Conservation (phyloP, 2,329 filamentous ascomycete species). For the Eutypa lata region DNA sequence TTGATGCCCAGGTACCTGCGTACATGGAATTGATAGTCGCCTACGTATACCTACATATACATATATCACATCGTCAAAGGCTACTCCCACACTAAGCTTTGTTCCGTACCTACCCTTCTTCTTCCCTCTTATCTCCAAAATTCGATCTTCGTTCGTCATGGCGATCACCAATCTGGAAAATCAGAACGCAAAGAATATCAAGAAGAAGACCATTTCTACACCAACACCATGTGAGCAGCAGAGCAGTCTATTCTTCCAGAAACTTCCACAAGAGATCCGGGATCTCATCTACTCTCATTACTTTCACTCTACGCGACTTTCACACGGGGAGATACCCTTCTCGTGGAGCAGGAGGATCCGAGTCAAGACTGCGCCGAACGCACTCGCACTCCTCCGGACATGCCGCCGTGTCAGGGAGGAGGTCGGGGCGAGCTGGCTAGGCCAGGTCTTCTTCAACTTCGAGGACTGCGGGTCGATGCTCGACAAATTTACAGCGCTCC, state of each 20-base stretch:
- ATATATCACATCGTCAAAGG: too few relatives aligned
- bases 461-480: not conserved
- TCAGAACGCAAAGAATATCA: not conserved
- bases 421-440: not conserved
- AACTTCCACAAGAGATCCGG: not conserved
- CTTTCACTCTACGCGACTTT: not conserved
- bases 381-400: not conserved
- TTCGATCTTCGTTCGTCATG: not conserved
- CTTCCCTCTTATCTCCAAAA: not conserved
- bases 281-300: not conserved
- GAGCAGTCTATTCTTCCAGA: not conserved
- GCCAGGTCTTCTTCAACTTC: not conserved
- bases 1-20: too few relatives aligned
- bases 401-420: not conserved
- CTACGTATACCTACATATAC: too few relatives aligned
- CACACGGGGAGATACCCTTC: not conserved
- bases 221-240: not conserved
- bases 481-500: not conserved
- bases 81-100: too few relatives aligned
- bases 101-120: too few relatives aligned
- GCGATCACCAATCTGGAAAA: too few relatives aligned
- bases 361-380: not conserved
- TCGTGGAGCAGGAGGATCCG: not conserved
- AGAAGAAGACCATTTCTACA: not conserved
- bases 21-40: too few relatives aligned